A percentile compares a stretch with the other conserved stretches of the same genome.
phyloP scores from a whole-genome alignment of 2,329 filamentous ascomycete species.

The Paecilomyces dactylethromorphus region DNA sequence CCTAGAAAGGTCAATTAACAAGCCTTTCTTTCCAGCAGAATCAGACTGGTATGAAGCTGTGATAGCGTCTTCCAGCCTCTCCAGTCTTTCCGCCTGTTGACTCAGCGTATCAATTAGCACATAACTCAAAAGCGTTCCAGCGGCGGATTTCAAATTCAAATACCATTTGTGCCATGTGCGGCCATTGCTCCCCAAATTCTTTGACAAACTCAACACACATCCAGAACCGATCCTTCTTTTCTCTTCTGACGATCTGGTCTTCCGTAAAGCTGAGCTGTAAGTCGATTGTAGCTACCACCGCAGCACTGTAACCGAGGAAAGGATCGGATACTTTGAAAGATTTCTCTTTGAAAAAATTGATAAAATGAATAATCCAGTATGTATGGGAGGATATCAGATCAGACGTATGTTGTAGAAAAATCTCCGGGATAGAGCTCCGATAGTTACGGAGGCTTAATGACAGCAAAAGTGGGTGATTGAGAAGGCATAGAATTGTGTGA shows the following conservation, averaged over 20 bases:
- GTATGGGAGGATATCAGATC: conserved; percentile 47
- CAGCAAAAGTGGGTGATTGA: conserved; percentile 50
- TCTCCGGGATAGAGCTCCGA: conserved; percentile 46
- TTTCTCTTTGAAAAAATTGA: conserved; percentile 42
- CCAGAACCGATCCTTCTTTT: conserved; percentile 39
- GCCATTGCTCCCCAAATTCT: conserved; percentile 37
- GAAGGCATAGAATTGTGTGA: conserved; percentile 46
- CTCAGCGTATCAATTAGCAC: background rate
- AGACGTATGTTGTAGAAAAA: conserved; percentile 49
- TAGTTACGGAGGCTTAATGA: conserved; percentile 49
- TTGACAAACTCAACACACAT: conserved; percentile 42
- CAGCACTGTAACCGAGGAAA: conserved; percentile 44
- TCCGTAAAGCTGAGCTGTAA: conserved; percentile 49
- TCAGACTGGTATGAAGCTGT: conserved; percentile 37
- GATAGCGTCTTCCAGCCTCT: conserved; percentile 38
- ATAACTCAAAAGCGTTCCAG: background rate
- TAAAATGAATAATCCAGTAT: conserved; percentile 49
- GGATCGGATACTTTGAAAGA: conserved; percentile 42
- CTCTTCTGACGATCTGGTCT: conserved; percentile 27
- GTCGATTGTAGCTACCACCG: conserved; percentile 49
- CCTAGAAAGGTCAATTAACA: conserved; percentile 40
- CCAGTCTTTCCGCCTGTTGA: conserved; percentile 36
- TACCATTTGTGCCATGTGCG: conserved; percentile 40
- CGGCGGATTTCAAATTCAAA: conserved; percentile 1
- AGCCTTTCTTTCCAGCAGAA: conserved; percentile 25